Percentiles rank a stretch among this genome's conserved stretches.
phyloP scores from a whole-genome alignment of 768 basidiomycete species.

The Suillus bovinus region DNA sequence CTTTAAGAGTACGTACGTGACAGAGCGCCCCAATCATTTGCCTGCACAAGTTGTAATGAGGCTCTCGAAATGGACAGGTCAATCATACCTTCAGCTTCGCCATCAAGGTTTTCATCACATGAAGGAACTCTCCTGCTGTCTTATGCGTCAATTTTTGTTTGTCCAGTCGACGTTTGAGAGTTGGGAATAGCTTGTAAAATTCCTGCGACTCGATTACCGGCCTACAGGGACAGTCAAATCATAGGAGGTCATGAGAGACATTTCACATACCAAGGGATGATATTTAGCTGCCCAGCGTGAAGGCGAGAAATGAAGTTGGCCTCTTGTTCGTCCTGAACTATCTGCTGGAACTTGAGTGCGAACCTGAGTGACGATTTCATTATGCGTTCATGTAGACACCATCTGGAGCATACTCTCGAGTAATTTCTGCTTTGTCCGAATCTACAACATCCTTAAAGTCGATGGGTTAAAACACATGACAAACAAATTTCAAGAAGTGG shows the following conservation, averaged over 20 bases:
- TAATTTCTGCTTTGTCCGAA: slow-evolving; percentile 58
- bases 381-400: background rate
- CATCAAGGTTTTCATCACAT: slow-evolving; percentile 62
- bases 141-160: slow-evolving; percentile 49
- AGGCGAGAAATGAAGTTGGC: slow-evolving; percentile 63
- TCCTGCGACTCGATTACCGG: slow-evolving; percentile 63
- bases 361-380: slow-evolving; percentile 39
- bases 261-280: slow-evolving; percentile 54
- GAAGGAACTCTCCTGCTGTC: slow-evolving; percentile 54
- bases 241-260: background rate
- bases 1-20: slow-evolving; percentile 45
- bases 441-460: slow-evolving; percentile 57
- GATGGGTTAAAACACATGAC: background rate
- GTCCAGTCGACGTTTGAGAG: slow-evolving; percentile 48
- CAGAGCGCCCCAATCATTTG: slow-evolving; percentile 65
- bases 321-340: slow-evolving; percentile 60
- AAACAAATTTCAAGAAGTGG: background rate
- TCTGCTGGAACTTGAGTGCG: slow-evolving; percentile 55
- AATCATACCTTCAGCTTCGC: slow-evolving; percentile 58
- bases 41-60: slow-evolving; percentile 32
- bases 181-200: slow-evolving; percentile 55
- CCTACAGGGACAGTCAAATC: slow-evolving; percentile 12
- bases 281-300: slow-evolving; percentile 53
- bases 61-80: background rate
- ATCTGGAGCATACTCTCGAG: slow-evolving; percentile 46